phyloP scores from a whole-genome alignment of 2,329 filamentous ascomycete genomes.

The Golovinomyces cichoracearum region DNA sequence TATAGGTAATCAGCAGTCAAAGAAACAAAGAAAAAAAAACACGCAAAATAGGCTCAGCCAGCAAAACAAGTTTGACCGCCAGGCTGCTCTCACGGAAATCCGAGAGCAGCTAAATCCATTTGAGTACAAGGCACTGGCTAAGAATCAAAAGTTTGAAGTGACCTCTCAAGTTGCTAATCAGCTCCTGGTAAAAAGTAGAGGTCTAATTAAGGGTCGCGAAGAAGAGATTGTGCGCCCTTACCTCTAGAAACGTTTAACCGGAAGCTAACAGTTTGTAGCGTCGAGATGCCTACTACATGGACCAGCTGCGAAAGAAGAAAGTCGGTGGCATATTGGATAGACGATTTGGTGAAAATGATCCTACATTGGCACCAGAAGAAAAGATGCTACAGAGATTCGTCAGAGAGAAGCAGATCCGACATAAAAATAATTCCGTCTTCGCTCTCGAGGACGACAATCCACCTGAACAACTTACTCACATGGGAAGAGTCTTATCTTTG shows the following conservation, averaged over 20 bases:
- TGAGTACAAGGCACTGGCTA: conserved; percentile 58
- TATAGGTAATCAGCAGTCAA: conserved; percentile 73
- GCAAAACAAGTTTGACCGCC: conserved; percentile 51
- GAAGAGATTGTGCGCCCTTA: conserved; percentile 45
- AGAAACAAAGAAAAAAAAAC: conserved; percentile 67
- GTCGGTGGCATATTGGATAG: conserved; percentile 78
- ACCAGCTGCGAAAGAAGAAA: conserved; percentile 73
- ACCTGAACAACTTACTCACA: conserved; percentile 49
- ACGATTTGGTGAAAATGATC: conserved; percentile 87
- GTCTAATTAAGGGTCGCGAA: conserved; percentile 58
- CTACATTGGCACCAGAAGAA: conserved; percentile 78
- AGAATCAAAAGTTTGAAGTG: conserved; percentile 63
- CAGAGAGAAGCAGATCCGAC: conserved; percentile 53
- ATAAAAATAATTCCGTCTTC: conserved; percentile 59
- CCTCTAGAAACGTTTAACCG: background rate
- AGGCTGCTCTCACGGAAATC: conserved; percentile 57
- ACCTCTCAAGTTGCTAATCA: conserved; percentile 27
- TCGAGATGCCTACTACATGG: conserved; percentile 16
- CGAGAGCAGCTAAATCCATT: conserved; percentile 96
- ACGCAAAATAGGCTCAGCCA: conserved; percentile 37
- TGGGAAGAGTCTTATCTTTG: conserved; percentile 47
- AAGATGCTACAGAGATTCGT: conserved; percentile 79
- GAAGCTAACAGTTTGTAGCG: conserved; percentile 5
- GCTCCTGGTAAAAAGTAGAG: conserved; percentile 45
- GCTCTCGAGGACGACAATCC: conserved; percentile 69